phyloP scores from a whole-genome alignment of 305 asterid genomes.

The Caryopteris hybrid region DNA sequence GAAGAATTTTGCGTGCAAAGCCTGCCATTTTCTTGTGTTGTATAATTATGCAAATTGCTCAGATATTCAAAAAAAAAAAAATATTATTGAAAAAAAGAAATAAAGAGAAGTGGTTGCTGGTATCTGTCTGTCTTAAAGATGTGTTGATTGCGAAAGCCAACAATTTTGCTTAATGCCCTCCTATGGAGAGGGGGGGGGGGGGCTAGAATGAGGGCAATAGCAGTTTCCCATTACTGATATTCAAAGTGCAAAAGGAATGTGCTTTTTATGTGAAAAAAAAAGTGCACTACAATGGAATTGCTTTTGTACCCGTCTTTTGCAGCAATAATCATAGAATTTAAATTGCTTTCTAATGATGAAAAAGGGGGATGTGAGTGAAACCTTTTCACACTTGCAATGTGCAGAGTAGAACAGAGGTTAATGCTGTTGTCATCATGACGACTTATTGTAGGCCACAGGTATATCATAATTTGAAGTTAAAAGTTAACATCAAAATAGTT shows the following conservation, averaged over 20 bases:
- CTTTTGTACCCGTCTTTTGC: slow-evolving; percentile 3
- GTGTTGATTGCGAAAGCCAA: not conserved
- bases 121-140: not conserved
- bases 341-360: slow-evolving; percentile 1
- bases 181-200: no score
- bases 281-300: slow-evolving; percentile 23
- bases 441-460: not conserved
- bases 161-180: no score
- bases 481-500: no score
- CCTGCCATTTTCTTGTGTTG: slow-evolving; percentile 7
- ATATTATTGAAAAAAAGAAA: no score
- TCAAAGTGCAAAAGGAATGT: not conserved
- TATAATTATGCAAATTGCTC: not conserved
- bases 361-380: slow-evolving; percentile 8
- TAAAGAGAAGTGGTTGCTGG: not conserved
- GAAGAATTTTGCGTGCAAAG: not conserved
- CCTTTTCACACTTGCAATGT: slow-evolving; percentile 1
- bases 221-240: slow-evolving; percentile 21
- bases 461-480: no score
- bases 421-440: slow-evolving; percentile 2
- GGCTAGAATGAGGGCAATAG: slow-evolving; percentile 9
- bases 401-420: not conserved
- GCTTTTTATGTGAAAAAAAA: slow-evolving; percentile 13
- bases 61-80: not conserved
- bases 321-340: not conserved